phyloP scores from a whole-genome alignment of 2,329 filamentous ascomycete genomes.

The Penicillium sp. region DNA sequence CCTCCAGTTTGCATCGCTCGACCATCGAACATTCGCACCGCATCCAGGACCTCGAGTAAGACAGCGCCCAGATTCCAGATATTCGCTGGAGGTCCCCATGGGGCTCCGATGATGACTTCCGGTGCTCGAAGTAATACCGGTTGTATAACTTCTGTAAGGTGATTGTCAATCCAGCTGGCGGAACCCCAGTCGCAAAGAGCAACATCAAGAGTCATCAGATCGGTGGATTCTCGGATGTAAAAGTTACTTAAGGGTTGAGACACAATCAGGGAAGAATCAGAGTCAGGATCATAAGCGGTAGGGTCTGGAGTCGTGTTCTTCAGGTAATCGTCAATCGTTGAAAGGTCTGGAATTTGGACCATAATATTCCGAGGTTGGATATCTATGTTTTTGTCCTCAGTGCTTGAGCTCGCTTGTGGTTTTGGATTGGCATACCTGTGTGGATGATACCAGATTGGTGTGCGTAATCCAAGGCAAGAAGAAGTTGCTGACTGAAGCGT shows the following conservation, averaged over 20 bases:
- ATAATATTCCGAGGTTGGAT: not conserved
- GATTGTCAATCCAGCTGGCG: not conserved
- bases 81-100: not conserved
- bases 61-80: slow-evolving; percentile 1
- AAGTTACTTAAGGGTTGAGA: too few species aligned
- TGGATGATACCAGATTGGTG: not conserved
- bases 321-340: not conserved
- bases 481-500: not conserved
- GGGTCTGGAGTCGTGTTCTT: not conserved
- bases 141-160: not conserved
- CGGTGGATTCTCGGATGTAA: too few species aligned
- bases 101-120: not conserved
- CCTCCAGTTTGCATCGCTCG: slow-evolving; percentile 1
- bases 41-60: not conserved
- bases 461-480: not conserved
- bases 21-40: not conserved
- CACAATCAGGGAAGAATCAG: not conserved
- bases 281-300: not conserved
- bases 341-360: not conserved
- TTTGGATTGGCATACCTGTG: not conserved
- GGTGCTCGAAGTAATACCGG: not conserved
- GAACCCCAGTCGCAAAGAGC: not conserved
- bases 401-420: not conserved
- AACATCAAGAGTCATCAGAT: too few species aligned
- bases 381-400: not conserved